Base-by-base conservation (phyloP, 2,329 filamentous ascomycete genomes). In the Epichloe amarillans region DNA sequence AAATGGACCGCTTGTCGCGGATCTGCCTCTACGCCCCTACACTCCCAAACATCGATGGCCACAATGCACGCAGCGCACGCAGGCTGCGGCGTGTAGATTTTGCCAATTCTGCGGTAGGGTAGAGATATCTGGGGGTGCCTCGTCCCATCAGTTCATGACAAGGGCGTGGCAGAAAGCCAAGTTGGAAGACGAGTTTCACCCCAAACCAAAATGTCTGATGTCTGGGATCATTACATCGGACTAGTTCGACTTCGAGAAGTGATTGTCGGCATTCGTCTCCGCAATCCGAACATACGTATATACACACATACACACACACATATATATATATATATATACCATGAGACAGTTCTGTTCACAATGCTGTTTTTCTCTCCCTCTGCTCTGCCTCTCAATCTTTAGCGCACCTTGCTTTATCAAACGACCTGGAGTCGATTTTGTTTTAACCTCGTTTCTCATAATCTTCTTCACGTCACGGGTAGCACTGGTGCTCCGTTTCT, bases 391-490 rank as follows among this genome's bases (percentile, higher is more conserved):
- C 40, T 14, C 4, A 30, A 3, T 15, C 7, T 42, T 11, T 19
- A 38, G n/a, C 37, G 23, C 30, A 15, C 17, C 21, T 40, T 30
- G 2, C 12, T 23, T 40, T 11, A 30, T 30, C 46, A 47, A 19
- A 23, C 43, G 49, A 42, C 49, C 49, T 46, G 49, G 49, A 40
- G 49, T 50, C 43, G 49, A 46, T 46, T 50, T 15, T 38, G 30
- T 43, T 33, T 15, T 17, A 2, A 15, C 26, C 38, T 49, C 38
- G 21, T 17, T 37, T 41, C 8, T 17, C 12, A 30, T 38, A 23
- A 19, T 33, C 46, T 41, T 41, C 5, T 38, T 17, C 11, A 12
- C 17, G 19, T 17, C 11, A 12, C 17, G 19, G 26, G n/a, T 43
- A 49, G 39, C 47, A 43, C 47, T 17, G 38, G 26, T 42, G 47